Evolutionary conservation across 768 basidiomycete species (phyloP).

Genomic region (Pulveroboletus sp.): DNA sequence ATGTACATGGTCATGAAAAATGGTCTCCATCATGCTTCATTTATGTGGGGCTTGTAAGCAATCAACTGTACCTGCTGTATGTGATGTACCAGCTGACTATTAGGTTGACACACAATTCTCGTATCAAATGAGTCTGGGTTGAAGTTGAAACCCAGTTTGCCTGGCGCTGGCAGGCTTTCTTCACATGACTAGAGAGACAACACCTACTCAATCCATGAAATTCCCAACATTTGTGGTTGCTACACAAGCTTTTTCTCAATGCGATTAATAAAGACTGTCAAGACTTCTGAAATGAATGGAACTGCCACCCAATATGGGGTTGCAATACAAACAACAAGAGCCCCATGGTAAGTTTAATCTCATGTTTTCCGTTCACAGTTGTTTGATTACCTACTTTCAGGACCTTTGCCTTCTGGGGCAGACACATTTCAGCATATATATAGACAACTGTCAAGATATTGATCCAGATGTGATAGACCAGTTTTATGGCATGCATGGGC

Average conservation of each 20-base stretch:
- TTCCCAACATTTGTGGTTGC: slow-evolving; percentile 39
- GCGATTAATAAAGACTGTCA: slow-evolving; percentile 37
- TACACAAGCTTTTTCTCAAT: slow-evolving; percentile 40
- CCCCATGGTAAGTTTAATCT: slow-evolving; percentile 1
- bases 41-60: no score
- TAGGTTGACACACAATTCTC: no score
- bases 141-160: no score
- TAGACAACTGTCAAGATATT: neutral
- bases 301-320: slow-evolving; percentile 30
- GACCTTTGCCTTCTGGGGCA: slow-evolving; percentile 15
- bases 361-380: neutral
- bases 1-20: no score
- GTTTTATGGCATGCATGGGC: neutral
- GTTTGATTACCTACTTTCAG: neutral
- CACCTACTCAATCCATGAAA: slow-evolving; percentile 34
- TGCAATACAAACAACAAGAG: slow-evolving; percentile 7
- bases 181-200: slow-evolving; percentile 7
- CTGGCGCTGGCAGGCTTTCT: no score
- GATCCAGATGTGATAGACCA: neutral
- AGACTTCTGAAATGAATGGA: slow-evolving; percentile 36
- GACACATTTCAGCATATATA: slow-evolving; percentile 3
- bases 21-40: no score
- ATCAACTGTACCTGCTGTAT: no score
- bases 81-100: no score
- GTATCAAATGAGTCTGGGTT: no score